Evolutionary conservation across 768 basidiomycete species (phyloP).

Genomic region (Calocera cornea): DNA sequence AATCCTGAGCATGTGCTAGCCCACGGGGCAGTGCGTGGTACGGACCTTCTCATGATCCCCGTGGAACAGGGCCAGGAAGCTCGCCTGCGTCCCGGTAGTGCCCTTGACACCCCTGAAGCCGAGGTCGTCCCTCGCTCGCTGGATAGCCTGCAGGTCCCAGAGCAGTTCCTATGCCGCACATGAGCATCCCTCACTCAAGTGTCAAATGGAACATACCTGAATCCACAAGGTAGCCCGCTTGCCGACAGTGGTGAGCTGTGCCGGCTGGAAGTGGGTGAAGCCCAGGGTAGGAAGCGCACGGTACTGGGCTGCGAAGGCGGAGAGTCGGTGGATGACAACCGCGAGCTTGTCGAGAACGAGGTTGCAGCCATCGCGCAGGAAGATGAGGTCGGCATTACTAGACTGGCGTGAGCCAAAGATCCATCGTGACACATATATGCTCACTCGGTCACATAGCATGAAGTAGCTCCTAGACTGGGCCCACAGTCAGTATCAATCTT

Average conservation of each 20-base stretch:
- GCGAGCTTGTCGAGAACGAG: constrained; percentile 80
- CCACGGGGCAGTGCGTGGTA: background rate
- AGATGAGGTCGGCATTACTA: constrained; percentile 97
- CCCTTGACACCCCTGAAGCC: constrained; percentile 98
- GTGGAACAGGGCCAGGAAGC: constrained; percentile 86
- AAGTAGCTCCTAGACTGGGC: constrained; percentile 79
- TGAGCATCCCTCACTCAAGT: background rate
- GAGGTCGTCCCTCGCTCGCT: constrained; percentile 76
- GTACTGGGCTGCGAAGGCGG: constrained; percentile 72
- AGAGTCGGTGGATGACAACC: constrained; percentile 75
- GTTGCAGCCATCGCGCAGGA: constrained; percentile 74
- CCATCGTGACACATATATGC: constrained; percentile 19
- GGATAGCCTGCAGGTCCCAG: constrained; percentile 91
- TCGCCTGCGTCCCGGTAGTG: constrained; percentile 97
- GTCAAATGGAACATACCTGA: constrained; percentile 38
- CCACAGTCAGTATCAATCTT: no score
- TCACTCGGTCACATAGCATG: constrained; percentile 97
- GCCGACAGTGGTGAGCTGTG: constrained; percentile 94
- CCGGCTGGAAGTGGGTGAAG: constrained; percentile 98
- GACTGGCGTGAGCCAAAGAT: constrained; percentile 3
- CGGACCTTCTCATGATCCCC: constrained; percentile 82
- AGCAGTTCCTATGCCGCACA: constrained; percentile 53
- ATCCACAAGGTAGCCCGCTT: constrained; percentile 96
- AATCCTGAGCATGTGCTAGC: background rate
- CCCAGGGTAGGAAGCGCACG: constrained; percentile 85